A percentile compares a stretch with the other conserved stretches of the same genome.
phyloP scores from a whole-genome alignment of 352 stramenopile genomes.

The Phytophthora colocasiae region DNA sequence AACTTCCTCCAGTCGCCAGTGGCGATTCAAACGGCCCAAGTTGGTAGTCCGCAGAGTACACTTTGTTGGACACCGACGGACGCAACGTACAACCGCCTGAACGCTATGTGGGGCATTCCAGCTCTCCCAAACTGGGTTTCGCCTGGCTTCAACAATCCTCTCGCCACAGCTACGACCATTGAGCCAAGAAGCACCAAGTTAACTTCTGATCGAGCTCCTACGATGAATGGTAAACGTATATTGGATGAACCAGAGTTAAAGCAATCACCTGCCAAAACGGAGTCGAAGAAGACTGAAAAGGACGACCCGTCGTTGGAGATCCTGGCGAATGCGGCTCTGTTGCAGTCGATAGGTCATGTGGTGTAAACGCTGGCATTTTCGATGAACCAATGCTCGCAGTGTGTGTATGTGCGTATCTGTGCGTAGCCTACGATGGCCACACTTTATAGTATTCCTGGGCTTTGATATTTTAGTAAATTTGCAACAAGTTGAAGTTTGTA shows the following conservation, averaged over 20 bases:
- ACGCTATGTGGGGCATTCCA: constrained; percentile 31
- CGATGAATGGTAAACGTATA: constrained; percentile 46
- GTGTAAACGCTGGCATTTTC: constrained; percentile 18
- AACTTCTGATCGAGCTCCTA: constrained; percentile 37
- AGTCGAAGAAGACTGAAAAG: constrained; percentile 23
- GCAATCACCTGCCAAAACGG: constrained; percentile 5
- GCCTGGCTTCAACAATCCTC: constrained; percentile 8
- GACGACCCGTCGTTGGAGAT: constrained; percentile 67
- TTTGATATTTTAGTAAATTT: constrained; percentile 27
- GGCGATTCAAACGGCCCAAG: constrained; percentile 30
- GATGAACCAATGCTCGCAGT: not conserved
- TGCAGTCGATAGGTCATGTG: constrained; percentile 67
- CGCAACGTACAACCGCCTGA: constrained; percentile 28
- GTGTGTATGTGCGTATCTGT: constrained; percentile 13
- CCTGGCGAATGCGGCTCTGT: constrained; percentile 72
- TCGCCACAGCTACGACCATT: constrained; percentile 49
- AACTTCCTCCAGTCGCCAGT: constrained; percentile 40
- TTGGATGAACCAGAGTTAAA: constrained; percentile 31
- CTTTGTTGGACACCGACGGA: constrained; percentile 47
- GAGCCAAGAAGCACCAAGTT: constrained; percentile 58
- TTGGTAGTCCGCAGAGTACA: constrained; percentile 23
- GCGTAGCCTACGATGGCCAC: not conserved
- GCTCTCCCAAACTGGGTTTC: constrained; percentile 30
- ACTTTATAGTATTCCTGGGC: constrained; percentile 25
- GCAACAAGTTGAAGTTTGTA: constrained; percentile 23